Evolutionary conservation across 1,139 yeast genomes (phyloP).

Genomic region (Hyphopichia buzzinii): DNA sequence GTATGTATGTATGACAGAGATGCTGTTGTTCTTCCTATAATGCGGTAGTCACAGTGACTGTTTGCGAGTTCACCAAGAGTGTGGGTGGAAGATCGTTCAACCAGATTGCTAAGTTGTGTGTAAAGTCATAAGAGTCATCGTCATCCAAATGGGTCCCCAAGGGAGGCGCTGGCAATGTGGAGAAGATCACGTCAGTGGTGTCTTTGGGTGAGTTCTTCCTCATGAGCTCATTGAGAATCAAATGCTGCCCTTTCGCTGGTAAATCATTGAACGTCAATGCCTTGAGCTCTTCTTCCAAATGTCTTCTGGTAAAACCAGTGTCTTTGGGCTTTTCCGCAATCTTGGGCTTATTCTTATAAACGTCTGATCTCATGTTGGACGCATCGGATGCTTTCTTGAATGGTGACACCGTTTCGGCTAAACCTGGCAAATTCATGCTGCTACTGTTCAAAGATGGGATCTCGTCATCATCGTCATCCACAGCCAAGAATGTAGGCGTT

Average conservation of each 20-base stretch:
- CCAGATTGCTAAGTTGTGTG: slow-evolving; percentile 77
- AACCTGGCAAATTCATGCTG: slow-evolving; percentile 1
- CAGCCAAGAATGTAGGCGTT: slow-evolving; percentile 35
- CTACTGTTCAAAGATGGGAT: slow-evolving; percentile 15
- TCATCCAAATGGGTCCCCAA: slow-evolving; percentile 75
- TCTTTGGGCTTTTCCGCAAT: slow-evolving; percentile 2
- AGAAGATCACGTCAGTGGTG: slow-evolving; percentile 69
- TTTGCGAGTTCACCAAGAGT: slow-evolving; percentile 79
- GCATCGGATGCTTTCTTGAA: slow-evolving; percentile 1
- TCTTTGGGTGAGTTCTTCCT: slow-evolving; percentile 50
- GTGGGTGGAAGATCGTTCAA: slow-evolving; percentile 78
- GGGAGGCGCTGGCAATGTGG: slow-evolving; percentile 87
- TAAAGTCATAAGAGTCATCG: slow-evolving; percentile 69
- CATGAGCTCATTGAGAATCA: slow-evolving; percentile 86
- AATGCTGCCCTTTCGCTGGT: slow-evolving; percentile 89
- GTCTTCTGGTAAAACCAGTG: slow-evolving; percentile 28
- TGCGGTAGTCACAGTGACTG: slow-evolving; percentile 94
- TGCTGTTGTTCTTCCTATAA: slow-evolving; percentile 44
- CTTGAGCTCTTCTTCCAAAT: slow-evolving; percentile 38
- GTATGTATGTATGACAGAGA: too few species aligned
- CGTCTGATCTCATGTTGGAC: slow-evolving; percentile 8
- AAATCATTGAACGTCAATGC: slow-evolving; percentile 70
- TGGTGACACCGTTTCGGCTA: background rate
- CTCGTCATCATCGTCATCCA: slow-evolving; percentile 22
- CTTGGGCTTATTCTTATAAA: slow-evolving; percentile 7